Conservation (phyloP, 768 basidiomycete genomes). For the Phaffia tasmanica region DNA sequence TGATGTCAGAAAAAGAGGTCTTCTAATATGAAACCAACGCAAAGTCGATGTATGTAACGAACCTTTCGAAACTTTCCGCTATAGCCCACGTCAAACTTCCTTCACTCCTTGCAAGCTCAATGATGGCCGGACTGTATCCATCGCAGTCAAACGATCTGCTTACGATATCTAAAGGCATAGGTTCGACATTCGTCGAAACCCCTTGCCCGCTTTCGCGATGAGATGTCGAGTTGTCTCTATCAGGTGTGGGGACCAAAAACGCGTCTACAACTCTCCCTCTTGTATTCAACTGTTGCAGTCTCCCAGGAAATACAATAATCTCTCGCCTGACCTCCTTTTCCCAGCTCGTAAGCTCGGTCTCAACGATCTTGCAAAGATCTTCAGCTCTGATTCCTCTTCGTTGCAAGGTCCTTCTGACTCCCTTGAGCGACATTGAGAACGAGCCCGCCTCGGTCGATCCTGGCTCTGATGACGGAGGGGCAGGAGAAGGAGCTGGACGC, state of each 20-base stretch:
- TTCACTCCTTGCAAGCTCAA: slow-evolving; percentile 11
- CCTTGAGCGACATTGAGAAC: slow-evolving; percentile 19
- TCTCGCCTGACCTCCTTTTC: not conserved
- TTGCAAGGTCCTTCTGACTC: slow-evolving; percentile 11
- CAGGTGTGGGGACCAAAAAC: slow-evolving; percentile 5
- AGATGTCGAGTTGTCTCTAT: not conserved
- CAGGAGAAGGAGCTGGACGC: slow-evolving; percentile 19
- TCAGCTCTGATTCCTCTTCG: slow-evolving; percentile 17
- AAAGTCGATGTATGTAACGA: not conserved
- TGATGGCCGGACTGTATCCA: slow-evolving; percentile 16
- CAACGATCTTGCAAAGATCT: slow-evolving; percentile 17
- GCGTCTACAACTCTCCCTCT: slow-evolving; percentile 14
- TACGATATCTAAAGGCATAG: not conserved
- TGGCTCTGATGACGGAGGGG: slow-evolving; percentile 4
- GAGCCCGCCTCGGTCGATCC: slow-evolving; percentile 10
- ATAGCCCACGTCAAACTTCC: slow-evolving; percentile 13
- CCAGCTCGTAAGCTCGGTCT: slow-evolving; percentile 17
- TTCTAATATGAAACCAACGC: not conserved
- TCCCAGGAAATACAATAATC: not conserved
- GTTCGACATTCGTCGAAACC: not conserved
- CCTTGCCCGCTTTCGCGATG: not conserved
- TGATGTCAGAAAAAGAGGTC: not conserved
- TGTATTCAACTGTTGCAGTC: not conserved
- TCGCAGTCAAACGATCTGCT: slow-evolving; percentile 11
- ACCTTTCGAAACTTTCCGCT: slow-evolving; percentile 17